Evolutionary conservation across 2,329 filamentous ascomycete genomes (phyloP).

Genomic region (Colletotrichum sp.): DNA sequence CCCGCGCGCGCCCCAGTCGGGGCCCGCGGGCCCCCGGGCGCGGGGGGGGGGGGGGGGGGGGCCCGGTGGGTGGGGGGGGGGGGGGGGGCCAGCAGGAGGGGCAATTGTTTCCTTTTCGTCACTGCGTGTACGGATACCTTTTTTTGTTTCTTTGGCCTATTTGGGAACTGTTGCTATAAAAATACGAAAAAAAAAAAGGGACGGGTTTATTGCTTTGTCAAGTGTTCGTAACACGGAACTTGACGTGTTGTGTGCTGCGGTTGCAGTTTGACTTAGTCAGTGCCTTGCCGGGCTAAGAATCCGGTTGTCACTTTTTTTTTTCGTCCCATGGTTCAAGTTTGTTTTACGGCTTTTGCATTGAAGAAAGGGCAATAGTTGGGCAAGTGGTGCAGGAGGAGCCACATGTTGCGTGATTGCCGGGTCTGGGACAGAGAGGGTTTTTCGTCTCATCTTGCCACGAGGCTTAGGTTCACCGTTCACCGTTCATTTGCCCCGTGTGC

Average conservation of each 20-base stretch:
- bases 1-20: no score
- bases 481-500: background rate
- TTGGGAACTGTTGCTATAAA: slow-evolving; percentile 5
- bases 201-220: background rate
- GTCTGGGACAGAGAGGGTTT: background rate
- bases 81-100: background rate
- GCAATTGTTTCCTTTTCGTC: background rate
- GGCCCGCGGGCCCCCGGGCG: no score
- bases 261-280: background rate
- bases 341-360: background rate
- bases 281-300: background rate
- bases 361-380: background rate
- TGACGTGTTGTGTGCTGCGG: background rate
- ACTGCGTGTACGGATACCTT: background rate
- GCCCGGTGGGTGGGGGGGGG: no score
- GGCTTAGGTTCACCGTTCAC: background rate
- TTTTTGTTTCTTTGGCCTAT: background rate
- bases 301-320: background rate
- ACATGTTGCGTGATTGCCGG: background rate
- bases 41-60: no score
- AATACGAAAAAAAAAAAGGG: background rate
- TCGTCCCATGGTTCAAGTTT: background rate
- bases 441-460: slow-evolving; percentile 7
- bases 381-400: background rate
- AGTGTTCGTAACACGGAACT: background rate